A percentile compares a stretch with the other conserved stretches of the same genome.
Conservation (phyloP, 192 early-diverging fungal species). For the Helicostylum pulchrum region DNA sequence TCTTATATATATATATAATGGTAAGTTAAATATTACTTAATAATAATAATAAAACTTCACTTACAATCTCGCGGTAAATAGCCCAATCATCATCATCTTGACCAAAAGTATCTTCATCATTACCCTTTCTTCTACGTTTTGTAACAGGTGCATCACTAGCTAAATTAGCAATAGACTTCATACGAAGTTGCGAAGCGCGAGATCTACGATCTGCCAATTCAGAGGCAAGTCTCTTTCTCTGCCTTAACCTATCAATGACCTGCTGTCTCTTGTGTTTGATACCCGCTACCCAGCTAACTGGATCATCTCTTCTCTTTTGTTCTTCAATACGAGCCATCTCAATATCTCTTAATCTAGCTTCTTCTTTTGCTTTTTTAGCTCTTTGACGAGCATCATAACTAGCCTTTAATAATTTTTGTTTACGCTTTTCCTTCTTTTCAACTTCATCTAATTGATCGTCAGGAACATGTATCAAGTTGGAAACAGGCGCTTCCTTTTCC, state of each 20-base stretch:
- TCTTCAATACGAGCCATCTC: slow-evolving; percentile 68
- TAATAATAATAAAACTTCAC: slow-evolving; percentile 6
- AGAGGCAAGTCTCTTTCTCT: slow-evolving; percentile 61
- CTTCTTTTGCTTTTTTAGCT: slow-evolving; percentile 69
- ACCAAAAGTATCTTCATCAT: slow-evolving; percentile 90
- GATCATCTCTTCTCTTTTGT: slow-evolving; percentile 63
- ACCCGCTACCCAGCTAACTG: slow-evolving; percentile 70
- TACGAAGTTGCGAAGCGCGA: slow-evolving; percentile 79
- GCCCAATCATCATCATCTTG: slow-evolving; percentile 91
- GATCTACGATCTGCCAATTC: slow-evolving; percentile 86
- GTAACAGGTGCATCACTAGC: slow-evolving; percentile 58
- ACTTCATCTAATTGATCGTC: slow-evolving; percentile 76
- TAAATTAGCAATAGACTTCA: slow-evolving; percentile 82
- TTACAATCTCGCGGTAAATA: slow-evolving; percentile 86
- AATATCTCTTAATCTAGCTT: slow-evolving; percentile 57
- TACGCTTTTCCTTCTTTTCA: slow-evolving; percentile 81
- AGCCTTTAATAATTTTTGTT: slow-evolving; percentile 75
- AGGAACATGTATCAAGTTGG: slow-evolving; percentile 72
- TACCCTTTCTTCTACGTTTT: slow-evolving; percentile 57
- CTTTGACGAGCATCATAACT: slow-evolving; percentile 74
- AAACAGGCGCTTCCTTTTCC: slow-evolving; percentile 69
- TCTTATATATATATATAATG: slow-evolving; percentile 36
- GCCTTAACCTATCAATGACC: slow-evolving; percentile 69
- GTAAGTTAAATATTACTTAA: background rate
- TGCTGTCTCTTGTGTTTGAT: slow-evolving; percentile 57